Evolutionary conservation across 2,329 filamentous ascomycete genomes (phyloP).

Genomic region (Ascochyta rabiei): DNA sequence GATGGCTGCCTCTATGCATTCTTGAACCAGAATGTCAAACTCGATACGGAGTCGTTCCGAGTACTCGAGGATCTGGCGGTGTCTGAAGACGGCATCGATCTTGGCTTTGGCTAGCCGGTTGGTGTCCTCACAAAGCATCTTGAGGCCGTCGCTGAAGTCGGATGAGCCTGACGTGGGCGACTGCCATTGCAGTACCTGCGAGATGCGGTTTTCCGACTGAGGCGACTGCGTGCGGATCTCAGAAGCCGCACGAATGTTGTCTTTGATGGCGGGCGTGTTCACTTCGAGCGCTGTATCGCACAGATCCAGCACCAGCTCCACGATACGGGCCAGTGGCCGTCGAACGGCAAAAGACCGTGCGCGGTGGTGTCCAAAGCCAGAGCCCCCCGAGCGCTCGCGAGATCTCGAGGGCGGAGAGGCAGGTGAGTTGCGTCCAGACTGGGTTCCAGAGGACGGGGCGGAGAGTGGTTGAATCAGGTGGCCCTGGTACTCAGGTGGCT

Average conservation of each 20-base stretch:
- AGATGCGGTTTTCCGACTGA: slow-evolving; percentile 92
- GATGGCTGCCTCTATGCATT: slow-evolving; percentile 92
- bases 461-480: slow-evolving; percentile 79
- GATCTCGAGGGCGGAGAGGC: slow-evolving; percentile 70
- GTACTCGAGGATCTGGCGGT: slow-evolving; percentile 93
- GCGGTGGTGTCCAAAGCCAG: slow-evolving; percentile 77
- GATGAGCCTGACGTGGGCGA: slow-evolving; percentile 89
- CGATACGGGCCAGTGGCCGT: slow-evolving; percentile 87
- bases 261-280: slow-evolving; percentile 91
- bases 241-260: slow-evolving; percentile 67
- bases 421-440: slow-evolving; percentile 73
- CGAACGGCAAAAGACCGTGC: slow-evolving; percentile 90
- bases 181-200: slow-evolving; percentile 95
- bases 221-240: slow-evolving; percentile 93
- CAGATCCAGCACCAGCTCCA: slow-evolving; percentile 91
- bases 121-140: slow-evolving; percentile 86
- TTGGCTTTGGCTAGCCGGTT: slow-evolving; percentile 84
- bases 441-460: slow-evolving; percentile 69
- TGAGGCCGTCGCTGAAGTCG: slow-evolving; percentile 90
- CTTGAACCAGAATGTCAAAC: slow-evolving; percentile 89
- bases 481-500: slow-evolving; percentile 83
- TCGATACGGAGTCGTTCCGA: slow-evolving; percentile 94
- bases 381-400: slow-evolving; percentile 70
- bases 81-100: slow-evolving; percentile 89
- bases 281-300: slow-evolving; percentile 97